A percentile compares a stretch with the other conserved stretches of the same genome.
phyloP scores from a whole-genome alignment of 1,139 yeast species.

The Scheffersomyces titani region DNA sequence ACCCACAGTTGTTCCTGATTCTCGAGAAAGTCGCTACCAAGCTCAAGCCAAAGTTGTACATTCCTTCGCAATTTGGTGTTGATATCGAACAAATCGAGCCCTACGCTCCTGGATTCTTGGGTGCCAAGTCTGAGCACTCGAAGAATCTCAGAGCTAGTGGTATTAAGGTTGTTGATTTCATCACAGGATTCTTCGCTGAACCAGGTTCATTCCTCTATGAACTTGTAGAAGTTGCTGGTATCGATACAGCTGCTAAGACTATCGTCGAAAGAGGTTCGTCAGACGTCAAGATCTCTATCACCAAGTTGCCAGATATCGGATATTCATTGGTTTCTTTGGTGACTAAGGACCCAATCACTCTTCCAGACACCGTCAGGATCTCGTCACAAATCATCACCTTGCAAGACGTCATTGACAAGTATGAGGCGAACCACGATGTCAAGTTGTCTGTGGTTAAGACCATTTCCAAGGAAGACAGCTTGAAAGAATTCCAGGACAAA shows the following conservation, averaged over 20 bases:
- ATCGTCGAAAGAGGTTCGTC: conserved; percentile 48
- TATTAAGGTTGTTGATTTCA: conserved; percentile 52
- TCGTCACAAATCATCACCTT: conserved; percentile 42
- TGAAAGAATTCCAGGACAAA: conserved; percentile 27
- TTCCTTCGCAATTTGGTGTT: conserved; percentile 66
- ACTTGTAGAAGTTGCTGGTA: conserved; percentile 38
- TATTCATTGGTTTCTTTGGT: conserved; percentile 38
- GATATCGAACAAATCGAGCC: conserved; percentile 29
- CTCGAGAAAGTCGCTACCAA: conserved; percentile 35
- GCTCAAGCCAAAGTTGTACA: conserved; percentile 52
- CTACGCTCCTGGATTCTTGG: conserved; percentile 36
- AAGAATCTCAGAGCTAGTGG: conserved; percentile 38
- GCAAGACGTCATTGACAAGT: conserved; percentile 39
- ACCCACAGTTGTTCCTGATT: conserved; percentile 22
- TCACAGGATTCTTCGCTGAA: conserved; percentile 45
- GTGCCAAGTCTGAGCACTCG: conserved; percentile 40
- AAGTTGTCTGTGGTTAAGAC: conserved; percentile 29
- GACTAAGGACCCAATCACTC: conserved; percentile 27
- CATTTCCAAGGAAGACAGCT: conserved; percentile 30
- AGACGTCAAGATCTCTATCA: conserved; percentile 29
- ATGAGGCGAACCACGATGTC: conserved; percentile 42
- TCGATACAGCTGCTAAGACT: conserved; percentile 31
- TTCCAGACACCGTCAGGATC: conserved; percentile 50
- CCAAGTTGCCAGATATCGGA: conserved; percentile 50
- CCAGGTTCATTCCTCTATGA: conserved; percentile 40